These are phyloP conservation scores for Cicer chorassanicum DNA, from an alignment of 306 rosid species.

Conservation along the genomic window DNA sequence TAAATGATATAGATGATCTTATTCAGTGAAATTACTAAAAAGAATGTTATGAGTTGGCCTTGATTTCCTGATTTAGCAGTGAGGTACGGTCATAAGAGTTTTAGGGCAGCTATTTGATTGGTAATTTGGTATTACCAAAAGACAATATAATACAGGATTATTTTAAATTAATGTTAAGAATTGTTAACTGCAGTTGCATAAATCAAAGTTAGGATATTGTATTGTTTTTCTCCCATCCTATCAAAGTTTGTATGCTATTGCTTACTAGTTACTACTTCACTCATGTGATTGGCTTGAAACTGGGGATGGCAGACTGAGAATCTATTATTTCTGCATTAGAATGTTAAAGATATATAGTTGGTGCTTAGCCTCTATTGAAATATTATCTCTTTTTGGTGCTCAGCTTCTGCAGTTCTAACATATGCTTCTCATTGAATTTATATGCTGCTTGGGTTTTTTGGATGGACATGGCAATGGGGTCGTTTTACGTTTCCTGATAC, in stretches of 20 bases:
- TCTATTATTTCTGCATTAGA: constrained; percentile 3
- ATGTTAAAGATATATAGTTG: background rate
- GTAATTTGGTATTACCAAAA: background rate
- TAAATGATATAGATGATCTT: constrained; percentile 9
- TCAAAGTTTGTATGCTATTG: background rate
- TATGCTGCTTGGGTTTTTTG: constrained; percentile 23
- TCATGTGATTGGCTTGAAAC: constrained; percentile 22
- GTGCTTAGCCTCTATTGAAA: background rate
- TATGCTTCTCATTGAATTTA: constrained; percentile 12
- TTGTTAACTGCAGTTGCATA: background rate
- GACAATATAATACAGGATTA: background rate
- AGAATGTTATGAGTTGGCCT: background rate
- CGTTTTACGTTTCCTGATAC: background rate
- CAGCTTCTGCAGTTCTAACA: constrained; percentile 29
- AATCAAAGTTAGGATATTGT: constrained; percentile 1
- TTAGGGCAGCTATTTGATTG: constrained; percentile 20
- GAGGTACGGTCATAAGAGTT: constrained; percentile 22
- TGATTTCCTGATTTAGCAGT: background rate
- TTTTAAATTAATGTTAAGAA: constrained; percentile 1
- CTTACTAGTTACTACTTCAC: background rate
- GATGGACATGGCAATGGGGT: background rate
- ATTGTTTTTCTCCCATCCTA: background rate
- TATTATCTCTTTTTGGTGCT: constrained; percentile 2
- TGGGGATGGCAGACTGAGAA: constrained; percentile 18
- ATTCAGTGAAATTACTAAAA: background rate